A percentile compares a stretch with the other conserved stretches of the same genome.
Evolutionary conservation across 495 filamentous ascomycete genomes (phyloP).

Genomic region (Aspergillus sclerotioniger): DNA sequence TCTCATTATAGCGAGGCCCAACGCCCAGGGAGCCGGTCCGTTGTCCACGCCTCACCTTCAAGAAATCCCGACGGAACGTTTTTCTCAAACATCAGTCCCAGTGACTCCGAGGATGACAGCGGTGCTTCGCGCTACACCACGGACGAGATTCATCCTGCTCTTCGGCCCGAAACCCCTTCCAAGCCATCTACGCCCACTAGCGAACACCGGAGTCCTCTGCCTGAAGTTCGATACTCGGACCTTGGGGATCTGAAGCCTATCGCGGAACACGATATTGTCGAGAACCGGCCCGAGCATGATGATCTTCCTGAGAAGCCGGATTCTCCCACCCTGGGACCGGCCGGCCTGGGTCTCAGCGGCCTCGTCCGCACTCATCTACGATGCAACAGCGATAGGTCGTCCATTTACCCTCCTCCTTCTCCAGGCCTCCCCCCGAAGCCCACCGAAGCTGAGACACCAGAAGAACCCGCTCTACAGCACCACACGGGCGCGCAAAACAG

Average conservation of each 20-base stretch:
- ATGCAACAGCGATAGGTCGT: slow-evolving; percentile 75
- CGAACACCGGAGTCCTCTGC: slow-evolving; percentile 31
- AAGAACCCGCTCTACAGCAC: neutral
- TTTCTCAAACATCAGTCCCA: slow-evolving; percentile 41
- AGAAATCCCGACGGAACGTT: slow-evolving; percentile 35
- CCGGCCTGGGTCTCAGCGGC: slow-evolving; percentile 66
- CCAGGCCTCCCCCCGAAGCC: slow-evolving; percentile 27
- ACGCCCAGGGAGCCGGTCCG: slow-evolving; percentile 27
- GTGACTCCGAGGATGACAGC: slow-evolving; percentile 44
- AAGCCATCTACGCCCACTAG: slow-evolving; percentile 30
- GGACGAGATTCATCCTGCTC: slow-evolving; percentile 33
- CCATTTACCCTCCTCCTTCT: slow-evolving; percentile 60
- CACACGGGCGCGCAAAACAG: slow-evolving; percentile 19
- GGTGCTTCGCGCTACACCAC: slow-evolving; percentile 28
- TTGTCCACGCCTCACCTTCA: slow-evolving; percentile 31
- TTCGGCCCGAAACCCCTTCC: slow-evolving; percentile 25
- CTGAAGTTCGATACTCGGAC: slow-evolving; percentile 44
- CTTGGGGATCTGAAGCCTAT: slow-evolving; percentile 45
- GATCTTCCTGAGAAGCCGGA: slow-evolving; percentile 52
- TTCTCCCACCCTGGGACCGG: slow-evolving; percentile 77
- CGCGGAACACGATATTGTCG: slow-evolving; percentile 31
- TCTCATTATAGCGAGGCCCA: slow-evolving; percentile 44
- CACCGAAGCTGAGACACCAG: neutral
- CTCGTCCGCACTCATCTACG: slow-evolving; percentile 86
- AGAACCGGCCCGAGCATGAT: slow-evolving; percentile 10